Conservation (phyloP, 2,329 filamentous ascomycete species). For the Aureobasidium sp. region DNA sequence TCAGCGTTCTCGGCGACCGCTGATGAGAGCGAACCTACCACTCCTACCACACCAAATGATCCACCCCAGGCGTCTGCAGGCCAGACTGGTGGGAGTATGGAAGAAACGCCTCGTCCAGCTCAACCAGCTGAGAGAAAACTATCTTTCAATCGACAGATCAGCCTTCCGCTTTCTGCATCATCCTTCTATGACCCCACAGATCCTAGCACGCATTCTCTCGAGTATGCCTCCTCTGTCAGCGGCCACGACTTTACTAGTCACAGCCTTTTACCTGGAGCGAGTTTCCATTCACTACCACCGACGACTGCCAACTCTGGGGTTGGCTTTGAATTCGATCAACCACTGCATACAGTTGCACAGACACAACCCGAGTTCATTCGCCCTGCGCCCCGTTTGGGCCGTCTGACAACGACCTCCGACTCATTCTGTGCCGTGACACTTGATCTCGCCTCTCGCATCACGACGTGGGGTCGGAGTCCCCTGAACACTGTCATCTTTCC, state of each 20-base stretch:
- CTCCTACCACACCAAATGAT: slow-evolving; percentile 20
- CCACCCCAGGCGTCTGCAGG: slow-evolving; percentile 7
- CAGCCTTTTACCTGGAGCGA: slow-evolving; percentile 17
- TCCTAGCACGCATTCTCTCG: slow-evolving; percentile 35
- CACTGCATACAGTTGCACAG: slow-evolving; percentile 10
- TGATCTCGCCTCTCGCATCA: slow-evolving; percentile 55
- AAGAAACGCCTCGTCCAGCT: slow-evolving; percentile 21
- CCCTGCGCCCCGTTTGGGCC: slow-evolving; percentile 46
- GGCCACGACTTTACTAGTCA: slow-evolving; percentile 32
- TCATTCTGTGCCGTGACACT: slow-evolving; percentile 60
- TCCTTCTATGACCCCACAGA: slow-evolving; percentile 37
- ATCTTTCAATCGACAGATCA: slow-evolving; percentile 35
- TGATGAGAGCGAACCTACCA: slow-evolving; percentile 29
- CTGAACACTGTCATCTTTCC: slow-evolving; percentile 61
- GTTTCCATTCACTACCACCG: slow-evolving; percentile 12
- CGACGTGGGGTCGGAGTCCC: slow-evolving; percentile 67
- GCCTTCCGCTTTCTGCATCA: slow-evolving; percentile 34
- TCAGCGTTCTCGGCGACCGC: slow-evolving; percentile 29
- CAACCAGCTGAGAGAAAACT: slow-evolving; percentile 13
- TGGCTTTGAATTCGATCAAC: slow-evolving; percentile 2
- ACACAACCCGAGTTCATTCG: slow-evolving; percentile 24
- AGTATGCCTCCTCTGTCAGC: slow-evolving; percentile 38
- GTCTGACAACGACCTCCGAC: slow-evolving; percentile 54
- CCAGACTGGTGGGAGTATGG: slow-evolving; percentile 12
- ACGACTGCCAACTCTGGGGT: slow-evolving; percentile 5